These are phyloP conservation scores for Radiomyces spectabilis DNA, from an alignment of 192 early-diverging fungal species.

Conservation along the genomic window DNA sequence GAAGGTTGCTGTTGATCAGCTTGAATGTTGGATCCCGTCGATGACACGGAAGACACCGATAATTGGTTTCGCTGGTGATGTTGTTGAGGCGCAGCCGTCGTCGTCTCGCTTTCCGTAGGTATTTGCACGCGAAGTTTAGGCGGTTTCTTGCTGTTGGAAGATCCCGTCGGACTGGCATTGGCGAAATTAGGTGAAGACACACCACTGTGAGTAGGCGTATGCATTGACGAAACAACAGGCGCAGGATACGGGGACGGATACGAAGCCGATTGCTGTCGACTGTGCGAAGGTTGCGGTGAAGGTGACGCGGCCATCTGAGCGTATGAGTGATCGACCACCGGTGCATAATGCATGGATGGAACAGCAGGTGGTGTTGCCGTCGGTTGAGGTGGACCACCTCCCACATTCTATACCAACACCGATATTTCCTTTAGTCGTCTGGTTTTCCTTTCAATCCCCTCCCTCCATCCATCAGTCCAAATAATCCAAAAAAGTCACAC, in stretches of 20 bases:
- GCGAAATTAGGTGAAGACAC: constrained; percentile 1
- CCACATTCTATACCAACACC: neutral
- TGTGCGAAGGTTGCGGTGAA: no score
- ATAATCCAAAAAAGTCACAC: no score
- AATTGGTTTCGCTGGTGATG: constrained; percentile 6
- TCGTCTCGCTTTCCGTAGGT: constrained; percentile 19
- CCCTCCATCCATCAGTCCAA: no score
- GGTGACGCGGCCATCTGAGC: no score
- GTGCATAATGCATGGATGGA: constrained; percentile 1
- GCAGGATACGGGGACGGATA: neutral
- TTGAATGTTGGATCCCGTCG: no score
- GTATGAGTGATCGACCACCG: constrained; percentile 3
- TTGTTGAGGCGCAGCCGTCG: neutral
- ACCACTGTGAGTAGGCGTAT: no score
- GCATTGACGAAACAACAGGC: constrained; percentile 1
- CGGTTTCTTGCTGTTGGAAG: constrained; percentile 28
- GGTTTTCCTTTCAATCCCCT: no score
- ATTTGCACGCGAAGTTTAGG: constrained; percentile 38
- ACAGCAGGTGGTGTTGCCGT: constrained; percentile 16
- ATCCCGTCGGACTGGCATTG: constrained; percentile 13
- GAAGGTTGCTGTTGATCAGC: constrained; percentile 4
- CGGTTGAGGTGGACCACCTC: neutral
- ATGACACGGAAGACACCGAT: no score
- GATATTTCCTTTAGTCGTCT: neutral
- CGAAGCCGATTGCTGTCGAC: constrained; percentile 9